Evolutionary conservation across 805 yeast species (phyloP), one percentile per base, ranked within the genome.

Genomic region (Dipodascopsis uninucleata): DNA sequence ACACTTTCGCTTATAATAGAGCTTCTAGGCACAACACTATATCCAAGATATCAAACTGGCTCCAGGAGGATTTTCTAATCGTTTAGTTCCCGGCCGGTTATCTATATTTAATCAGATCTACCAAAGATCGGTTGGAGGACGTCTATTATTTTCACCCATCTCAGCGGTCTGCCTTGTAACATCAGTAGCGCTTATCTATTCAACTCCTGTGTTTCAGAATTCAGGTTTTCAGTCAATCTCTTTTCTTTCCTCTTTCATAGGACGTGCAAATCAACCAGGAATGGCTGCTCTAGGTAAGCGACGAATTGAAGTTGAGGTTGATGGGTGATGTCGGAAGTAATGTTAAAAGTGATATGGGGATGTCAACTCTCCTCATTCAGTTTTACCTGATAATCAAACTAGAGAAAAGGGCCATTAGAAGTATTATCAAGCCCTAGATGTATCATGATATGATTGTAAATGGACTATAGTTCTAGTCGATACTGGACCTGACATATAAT

Each of bases 81-180:
- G n/a, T n/a, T n/a, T n/a, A n/a, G n/a, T n/a, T n/a, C n/a, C n/a
- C n/a, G n/a, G n/a, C n/a, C n/a, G n/a, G n/a, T n/a, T n/a, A n/a
- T n/a, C n/a, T n/a, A n/a, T n/a, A n/a, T n/a, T n/a, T n/a, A n/a
- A n/a, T n/a, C n/a, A n/a, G n/a, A n/a, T n/a, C n/a, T n/a, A n/a
- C n/a, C n/a, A n/a, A n/a, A n/a, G n/a, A n/a, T n/a, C n/a, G n/a
- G n/a, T n/a, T n/a, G n/a, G n/a, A n/a, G n/a, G n/a, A n/a, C n/a
- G 29, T 26, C 10, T n/a, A 31, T 16, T 36, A 6, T 5, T 39
- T 29, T 39, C 31, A 14, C 43, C 43, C 8, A 31, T 41, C 33
- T 41, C 53, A 7, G 50, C 53, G 14, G 53, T 49, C 9, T 42
- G 50, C 18, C 39, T 48, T 31, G 40, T 48, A 22, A 38, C 53